Evolutionary conservation across 306 rosid genomes (phyloP).

Genomic region (Acmispon strigosus): DNA sequence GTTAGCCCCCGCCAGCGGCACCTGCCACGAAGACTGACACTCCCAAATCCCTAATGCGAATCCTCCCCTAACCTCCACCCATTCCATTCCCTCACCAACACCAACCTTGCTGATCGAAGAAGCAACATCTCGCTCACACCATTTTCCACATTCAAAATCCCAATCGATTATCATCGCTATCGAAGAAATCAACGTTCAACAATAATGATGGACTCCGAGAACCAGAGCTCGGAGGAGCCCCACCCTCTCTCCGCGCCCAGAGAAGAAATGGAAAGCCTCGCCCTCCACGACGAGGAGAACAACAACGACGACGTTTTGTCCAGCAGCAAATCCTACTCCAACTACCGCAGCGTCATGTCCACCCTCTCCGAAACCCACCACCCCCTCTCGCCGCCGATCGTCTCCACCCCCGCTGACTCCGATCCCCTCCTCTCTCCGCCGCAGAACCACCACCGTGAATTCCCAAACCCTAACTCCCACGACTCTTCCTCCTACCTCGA

Average conservation of each 20-base stretch:
- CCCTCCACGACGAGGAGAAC: conserved; percentile 42
- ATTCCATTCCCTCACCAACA: neutral
- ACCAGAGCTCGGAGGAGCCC: conserved; percentile 37
- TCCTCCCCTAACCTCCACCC: neutral
- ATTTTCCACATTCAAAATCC: neutral
- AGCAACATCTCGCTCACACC: neutral
- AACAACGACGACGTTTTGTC: conserved; percentile 31
- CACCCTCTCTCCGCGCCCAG: conserved; percentile 42
- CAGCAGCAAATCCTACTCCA: conserved; percentile 39
- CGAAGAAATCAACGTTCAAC: neutral
- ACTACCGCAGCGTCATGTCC: conserved; percentile 75
- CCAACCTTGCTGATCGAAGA: conserved; percentile 3
- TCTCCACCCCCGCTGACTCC: conserved; percentile 20
- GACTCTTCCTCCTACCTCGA: conserved; percentile 46
- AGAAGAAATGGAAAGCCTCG: conserved; percentile 55
- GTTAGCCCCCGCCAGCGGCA: conserved; percentile 14
- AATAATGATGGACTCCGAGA: conserved; percentile 95
- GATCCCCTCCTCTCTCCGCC: conserved; percentile 54
- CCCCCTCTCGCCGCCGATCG: conserved; percentile 40
- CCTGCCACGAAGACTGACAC: neutral
- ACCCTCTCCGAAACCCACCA: conserved; percentile 38
- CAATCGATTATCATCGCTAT: neutral
- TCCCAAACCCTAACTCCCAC: conserved; percentile 29
- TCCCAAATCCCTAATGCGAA: conserved; percentile 19
- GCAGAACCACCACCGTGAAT: neutral